phyloP scores from a whole-genome alignment of 2,329 filamentous ascomycete genomes.

The Graphium sp. region DNA sequence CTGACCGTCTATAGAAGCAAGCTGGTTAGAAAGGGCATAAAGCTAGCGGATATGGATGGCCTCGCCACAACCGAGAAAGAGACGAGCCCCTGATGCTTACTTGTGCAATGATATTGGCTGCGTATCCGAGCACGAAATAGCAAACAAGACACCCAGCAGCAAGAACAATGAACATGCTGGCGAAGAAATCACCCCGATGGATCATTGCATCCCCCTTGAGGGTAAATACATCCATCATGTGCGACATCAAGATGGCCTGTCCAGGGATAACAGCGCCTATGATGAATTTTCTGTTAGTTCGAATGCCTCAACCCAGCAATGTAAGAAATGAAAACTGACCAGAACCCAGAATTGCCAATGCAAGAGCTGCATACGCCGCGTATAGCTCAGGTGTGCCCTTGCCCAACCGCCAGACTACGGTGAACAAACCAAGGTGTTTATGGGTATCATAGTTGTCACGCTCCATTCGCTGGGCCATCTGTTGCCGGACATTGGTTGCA shows the following conservation, averaged over 20 bases:
- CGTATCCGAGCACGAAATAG: slow-evolving; percentile 21
- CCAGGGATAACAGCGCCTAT: slow-evolving; percentile 19
- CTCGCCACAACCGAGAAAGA: too few species aligned
- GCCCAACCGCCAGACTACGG: slow-evolving; percentile 15
- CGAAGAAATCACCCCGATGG: slow-evolving; percentile 28
- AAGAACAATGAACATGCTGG: slow-evolving; percentile 38
- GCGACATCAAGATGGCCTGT: slow-evolving; percentile 23
- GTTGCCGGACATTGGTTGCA: slow-evolving; percentile 11
- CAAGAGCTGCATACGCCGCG: slow-evolving; percentile 16
- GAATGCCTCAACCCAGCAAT: background rate
- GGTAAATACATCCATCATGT: slow-evolving; percentile 20
- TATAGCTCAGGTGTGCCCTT: slow-evolving; percentile 18
- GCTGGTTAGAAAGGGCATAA: background rate
- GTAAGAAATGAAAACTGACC: slow-evolving; percentile 6
- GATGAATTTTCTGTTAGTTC: too few species aligned
- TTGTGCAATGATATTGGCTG: slow-evolving; percentile 18
- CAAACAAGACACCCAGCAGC: slow-evolving; percentile 25
- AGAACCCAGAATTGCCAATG: slow-evolving; percentile 12
- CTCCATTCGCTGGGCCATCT: slow-evolving; percentile 16
- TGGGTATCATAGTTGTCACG: slow-evolving; percentile 18
- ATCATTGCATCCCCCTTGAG: slow-evolving; percentile 10
- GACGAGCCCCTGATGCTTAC: slow-evolving; percentile 13
- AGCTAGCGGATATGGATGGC: too few species aligned
- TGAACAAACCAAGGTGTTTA: slow-evolving; percentile 13
- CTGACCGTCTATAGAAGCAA: slow-evolving; percentile 2